phyloP scores from a whole-genome alignment of 202 grass and related monocot species.

The Carex arenaria region DNA sequence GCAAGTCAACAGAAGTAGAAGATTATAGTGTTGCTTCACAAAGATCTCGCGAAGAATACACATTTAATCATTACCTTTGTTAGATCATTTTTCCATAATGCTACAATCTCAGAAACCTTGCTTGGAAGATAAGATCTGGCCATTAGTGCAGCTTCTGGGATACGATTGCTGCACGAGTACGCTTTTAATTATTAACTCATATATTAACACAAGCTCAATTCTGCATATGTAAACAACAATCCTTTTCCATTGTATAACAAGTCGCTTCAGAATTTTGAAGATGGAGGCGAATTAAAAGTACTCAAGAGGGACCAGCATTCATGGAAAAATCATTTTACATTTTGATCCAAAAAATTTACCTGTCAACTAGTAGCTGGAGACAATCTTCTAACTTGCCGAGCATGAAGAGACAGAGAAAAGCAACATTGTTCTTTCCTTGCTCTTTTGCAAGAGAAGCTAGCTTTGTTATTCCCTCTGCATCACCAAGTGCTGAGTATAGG shows the following conservation, averaged over 20 bases:
- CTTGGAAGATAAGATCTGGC: conserved; percentile 93
- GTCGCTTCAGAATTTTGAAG: neutral
- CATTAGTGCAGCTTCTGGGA: conserved; percentile 98
- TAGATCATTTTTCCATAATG: conserved; percentile 86
- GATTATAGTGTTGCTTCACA: neutral
- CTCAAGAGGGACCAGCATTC: neutral
- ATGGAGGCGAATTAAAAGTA: conserved; percentile 2
- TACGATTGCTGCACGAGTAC: conserved; percentile 64
- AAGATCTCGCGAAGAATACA: neutral
- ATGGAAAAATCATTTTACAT: neutral
- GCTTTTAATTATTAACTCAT: conserved; percentile 6
- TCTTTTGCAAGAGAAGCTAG: conserved; percentile 79
- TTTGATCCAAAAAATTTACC: conserved; percentile 35
- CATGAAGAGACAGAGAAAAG: conserved; percentile 92
- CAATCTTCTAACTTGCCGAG: conserved; percentile 91
- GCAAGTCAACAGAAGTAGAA: neutral
- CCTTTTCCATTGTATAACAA: no score
- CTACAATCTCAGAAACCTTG: conserved; percentile 89
- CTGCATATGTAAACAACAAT: no score
- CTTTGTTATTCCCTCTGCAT: conserved; percentile 71
- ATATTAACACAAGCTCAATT: no score
- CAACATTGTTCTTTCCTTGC: conserved; percentile 94
- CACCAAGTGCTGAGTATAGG: conserved; percentile 87
- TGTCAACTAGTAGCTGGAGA: conserved; percentile 85
- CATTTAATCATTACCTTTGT: conserved; percentile 57